A percentile compares a stretch with the other conserved stretches of the same genome.
Evolutionary conservation across 768 basidiomycete genomes (phyloP).

Genomic region (Leccinum ochraceum): DNA sequence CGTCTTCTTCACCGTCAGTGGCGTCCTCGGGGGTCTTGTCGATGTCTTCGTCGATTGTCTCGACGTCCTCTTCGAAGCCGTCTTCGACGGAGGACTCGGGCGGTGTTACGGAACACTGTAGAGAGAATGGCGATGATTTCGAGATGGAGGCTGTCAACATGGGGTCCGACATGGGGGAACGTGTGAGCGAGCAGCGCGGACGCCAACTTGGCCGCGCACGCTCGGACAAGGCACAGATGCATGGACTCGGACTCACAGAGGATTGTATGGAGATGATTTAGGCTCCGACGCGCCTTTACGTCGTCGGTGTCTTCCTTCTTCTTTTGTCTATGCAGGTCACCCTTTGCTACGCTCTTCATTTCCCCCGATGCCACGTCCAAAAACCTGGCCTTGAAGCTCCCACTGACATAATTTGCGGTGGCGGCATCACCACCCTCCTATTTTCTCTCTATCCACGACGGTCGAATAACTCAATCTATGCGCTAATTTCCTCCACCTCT

Average conservation of each 20-base stretch:
- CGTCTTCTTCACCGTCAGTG: conserved; percentile 22
- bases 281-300: not conserved
- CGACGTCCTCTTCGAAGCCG: conserved; percentile 11
- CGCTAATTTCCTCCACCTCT: not conserved
- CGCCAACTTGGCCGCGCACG: conserved; percentile 21
- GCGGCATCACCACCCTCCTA: not conserved
- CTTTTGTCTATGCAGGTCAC: conserved; percentile 2
- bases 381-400: not conserved
- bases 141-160: conserved; percentile 21
- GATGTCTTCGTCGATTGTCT: conserved; percentile 16
- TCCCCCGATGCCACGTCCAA: not conserved
- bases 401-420: conserved; percentile 2
- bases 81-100: conserved; percentile 6
- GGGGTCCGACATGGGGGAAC: conserved; percentile 4
- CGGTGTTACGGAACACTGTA: not conserved
- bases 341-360: not conserved
- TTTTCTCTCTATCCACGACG: not conserved
- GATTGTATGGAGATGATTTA: conserved; percentile 22
- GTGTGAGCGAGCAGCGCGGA: conserved; percentile 15
- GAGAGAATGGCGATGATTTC: conserved; percentile 11
- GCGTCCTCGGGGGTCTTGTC: conserved; percentile 20
- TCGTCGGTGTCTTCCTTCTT: not conserved
- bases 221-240: conserved; percentile 15
- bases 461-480: not conserved
- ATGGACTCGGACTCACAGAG: conserved; percentile 9